These are phyloP conservation scores for Clitopilus passeckerianus DNA, from an alignment of 768 basidiomycete species.

Conservation along the genomic window DNA sequence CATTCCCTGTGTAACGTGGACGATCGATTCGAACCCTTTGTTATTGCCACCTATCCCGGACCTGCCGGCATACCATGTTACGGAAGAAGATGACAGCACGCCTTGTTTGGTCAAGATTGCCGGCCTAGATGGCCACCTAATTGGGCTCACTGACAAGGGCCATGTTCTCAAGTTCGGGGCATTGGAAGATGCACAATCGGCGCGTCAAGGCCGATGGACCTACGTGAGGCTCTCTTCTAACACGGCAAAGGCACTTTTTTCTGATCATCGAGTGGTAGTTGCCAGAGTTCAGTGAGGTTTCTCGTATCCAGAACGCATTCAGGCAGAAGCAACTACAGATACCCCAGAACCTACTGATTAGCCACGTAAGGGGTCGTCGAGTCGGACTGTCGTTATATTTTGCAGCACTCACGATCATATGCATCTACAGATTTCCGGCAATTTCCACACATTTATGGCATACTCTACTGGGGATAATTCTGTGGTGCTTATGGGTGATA, in stretches of 20 bases:
- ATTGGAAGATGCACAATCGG: slow-evolving; percentile 35
- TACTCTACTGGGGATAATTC: slow-evolving; percentile 71
- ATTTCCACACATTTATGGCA: slow-evolving; percentile 77
- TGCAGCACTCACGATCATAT: not conserved
- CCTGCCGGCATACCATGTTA: slow-evolving; percentile 45
- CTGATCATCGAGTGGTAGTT: slow-evolving; percentile 38
- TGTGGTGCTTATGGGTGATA: slow-evolving; percentile 69
- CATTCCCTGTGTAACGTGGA: slow-evolving; percentile 64
- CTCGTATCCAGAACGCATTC: slow-evolving; percentile 33
- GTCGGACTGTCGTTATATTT: no score
- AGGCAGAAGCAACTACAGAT: slow-evolving; percentile 13
- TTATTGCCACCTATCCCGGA: slow-evolving; percentile 55
- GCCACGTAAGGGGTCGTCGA: slow-evolving; percentile 54
- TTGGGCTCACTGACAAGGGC: slow-evolving; percentile 78
- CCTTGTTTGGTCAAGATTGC: slow-evolving; percentile 75
- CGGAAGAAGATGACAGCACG: slow-evolving; percentile 17
- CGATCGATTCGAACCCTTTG: slow-evolving; percentile 46
- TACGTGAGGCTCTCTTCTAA: slow-evolving; percentile 46
- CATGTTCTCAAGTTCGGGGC: slow-evolving; percentile 65
- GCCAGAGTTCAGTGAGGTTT: slow-evolving; percentile 65
- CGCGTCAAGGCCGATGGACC: slow-evolving; percentile 49
- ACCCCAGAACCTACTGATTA: slow-evolving; percentile 55
- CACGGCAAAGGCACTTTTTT: not conserved
- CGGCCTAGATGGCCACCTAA: slow-evolving; percentile 62
- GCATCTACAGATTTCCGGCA: slow-evolving; percentile 69